These are phyloP conservation scores for Scheffersomyces lignicola DNA, from an alignment of 1,139 yeast genomes.

Conservation along the genomic window DNA sequence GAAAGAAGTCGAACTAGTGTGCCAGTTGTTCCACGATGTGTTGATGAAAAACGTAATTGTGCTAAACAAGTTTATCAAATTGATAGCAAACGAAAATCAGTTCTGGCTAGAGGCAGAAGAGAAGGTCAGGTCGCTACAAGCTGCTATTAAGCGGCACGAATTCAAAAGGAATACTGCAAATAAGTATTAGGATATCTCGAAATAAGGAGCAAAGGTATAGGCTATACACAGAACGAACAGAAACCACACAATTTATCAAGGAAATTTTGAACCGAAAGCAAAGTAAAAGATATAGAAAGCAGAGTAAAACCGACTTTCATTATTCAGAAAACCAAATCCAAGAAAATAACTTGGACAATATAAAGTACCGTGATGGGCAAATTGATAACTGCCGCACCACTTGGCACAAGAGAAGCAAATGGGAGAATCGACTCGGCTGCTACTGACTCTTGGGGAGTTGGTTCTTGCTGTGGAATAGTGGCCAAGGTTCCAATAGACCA, in stretches of 20 bases:
- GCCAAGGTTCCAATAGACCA: background rate
- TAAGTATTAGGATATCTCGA: conserved; percentile 9
- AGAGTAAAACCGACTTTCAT: background rate
- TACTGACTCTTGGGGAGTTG: conserved; percentile 1
- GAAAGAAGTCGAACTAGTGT: conserved; percentile 15
- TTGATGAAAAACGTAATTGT: conserved; percentile 31
- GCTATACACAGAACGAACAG: no score
- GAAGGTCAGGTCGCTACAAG: conserved; percentile 13
- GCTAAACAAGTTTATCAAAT: conserved; percentile 24
- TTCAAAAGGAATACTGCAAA: conserved; percentile 3
- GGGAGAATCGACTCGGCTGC: conserved; percentile 2
- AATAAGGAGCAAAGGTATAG: background rate
- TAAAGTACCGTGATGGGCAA: background rate
- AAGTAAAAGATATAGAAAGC: background rate
- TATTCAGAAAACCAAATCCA: background rate
- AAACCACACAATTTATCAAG: background rate
- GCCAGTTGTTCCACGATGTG: conserved; percentile 20
- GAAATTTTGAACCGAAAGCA: background rate
- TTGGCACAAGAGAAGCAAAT: background rate
- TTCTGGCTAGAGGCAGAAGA: conserved; percentile 25
- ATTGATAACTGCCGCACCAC: background rate
- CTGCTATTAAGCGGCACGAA: conserved; percentile 11
- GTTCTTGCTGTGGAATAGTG: background rate
- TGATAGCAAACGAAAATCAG: conserved; percentile 23
- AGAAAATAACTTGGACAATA: background rate